Evolutionary conservation across 2,329 filamentous ascomycete species (phyloP), one percentile per base, ranked within the genome.

Genomic region (Penicillium sp.): DNA sequence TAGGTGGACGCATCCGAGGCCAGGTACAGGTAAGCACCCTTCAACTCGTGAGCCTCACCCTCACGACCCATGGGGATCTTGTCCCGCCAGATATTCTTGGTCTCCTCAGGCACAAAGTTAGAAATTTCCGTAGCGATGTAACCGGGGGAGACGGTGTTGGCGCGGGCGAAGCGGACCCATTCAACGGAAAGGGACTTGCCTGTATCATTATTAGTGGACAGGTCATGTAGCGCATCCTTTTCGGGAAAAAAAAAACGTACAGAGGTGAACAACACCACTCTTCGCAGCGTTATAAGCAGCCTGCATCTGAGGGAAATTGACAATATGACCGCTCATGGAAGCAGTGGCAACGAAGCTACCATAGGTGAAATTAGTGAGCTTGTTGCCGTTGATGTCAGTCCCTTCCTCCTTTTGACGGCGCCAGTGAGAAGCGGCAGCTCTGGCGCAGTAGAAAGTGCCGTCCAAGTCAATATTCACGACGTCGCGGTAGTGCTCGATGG

Each of bases 1-100:
- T 92, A 96, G 58, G 88, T 91, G n/a, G 89, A 86, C 4, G 91
- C 91, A 77, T 96, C 91, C 15, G 89, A 91, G 19, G 91, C 90
- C 60, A 96, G 82, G 78, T 93, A 95, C 53, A 96, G 79, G 75
- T 91, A 96, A 19, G 89, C 89, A 22, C 91, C 92, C 81, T 94
- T 93, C 69, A 96, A 83, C 81, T 96, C 92, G 63, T 87, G 85
- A 2, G 86, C 81, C 66, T 88, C 83, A 10, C 89, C 92, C 73
- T 93, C 89, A 67, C 92, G 75, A 80, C 87, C 90, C 88, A 95
- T 90, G 10, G 91, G 91, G 44, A 89, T 93, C 84, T 91, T 93
- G 72, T 88, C 86, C 74, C 86, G 88, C 89, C 91, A 93, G 61
- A 90, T 82, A 49, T 85, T 82, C 83, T 91, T 91, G 3, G 86